Conservation (phyloP, 2,329 filamentous ascomycete genomes). For the Lithohypha guttulata region DNA sequence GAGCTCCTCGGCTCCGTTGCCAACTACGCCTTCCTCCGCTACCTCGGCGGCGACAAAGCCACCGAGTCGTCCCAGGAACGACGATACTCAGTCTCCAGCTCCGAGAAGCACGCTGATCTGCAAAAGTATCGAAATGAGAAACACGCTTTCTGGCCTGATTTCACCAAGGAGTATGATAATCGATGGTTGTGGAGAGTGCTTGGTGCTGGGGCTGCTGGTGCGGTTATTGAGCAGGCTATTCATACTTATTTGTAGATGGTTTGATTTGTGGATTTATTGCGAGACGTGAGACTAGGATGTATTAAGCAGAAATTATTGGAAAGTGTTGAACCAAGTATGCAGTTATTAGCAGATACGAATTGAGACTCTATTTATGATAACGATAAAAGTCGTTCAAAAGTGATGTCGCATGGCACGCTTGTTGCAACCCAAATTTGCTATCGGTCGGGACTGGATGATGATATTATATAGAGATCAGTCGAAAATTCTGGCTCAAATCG, state of each 20-base stretch:
- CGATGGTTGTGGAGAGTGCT: conserved; percentile 47
- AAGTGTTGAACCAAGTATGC: too few species aligned
- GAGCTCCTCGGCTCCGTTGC: conserved; percentile 45
- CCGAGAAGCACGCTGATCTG: conserved; percentile 43
- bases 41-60: conserved; percentile 45
- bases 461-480: too few species aligned
- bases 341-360: too few species aligned
- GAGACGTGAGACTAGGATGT: too few species aligned
- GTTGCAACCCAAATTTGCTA: too few species aligned
- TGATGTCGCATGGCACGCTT: too few species aligned
- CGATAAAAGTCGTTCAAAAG: too few species aligned
- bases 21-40: conserved; percentile 50
- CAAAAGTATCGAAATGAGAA: conserved; percentile 43
- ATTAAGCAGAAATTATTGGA: too few species aligned
- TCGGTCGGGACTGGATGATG: too few species aligned
- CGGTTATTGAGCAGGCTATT: conserved; percentile 35
- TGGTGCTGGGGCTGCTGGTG: conserved; percentile 40
- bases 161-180: conserved; percentile 39
- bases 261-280: too few species aligned
- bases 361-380: too few species aligned
- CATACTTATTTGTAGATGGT: conserved; percentile 5
- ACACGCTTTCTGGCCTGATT: conserved; percentile 50
- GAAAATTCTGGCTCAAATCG: too few species aligned
- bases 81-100: conserved; percentile 36
- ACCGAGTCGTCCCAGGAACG: conserved; percentile 44